Evolutionary conservation across 208 protist species (phyloP).

Genomic region (Leishmania lainsoni): DNA sequence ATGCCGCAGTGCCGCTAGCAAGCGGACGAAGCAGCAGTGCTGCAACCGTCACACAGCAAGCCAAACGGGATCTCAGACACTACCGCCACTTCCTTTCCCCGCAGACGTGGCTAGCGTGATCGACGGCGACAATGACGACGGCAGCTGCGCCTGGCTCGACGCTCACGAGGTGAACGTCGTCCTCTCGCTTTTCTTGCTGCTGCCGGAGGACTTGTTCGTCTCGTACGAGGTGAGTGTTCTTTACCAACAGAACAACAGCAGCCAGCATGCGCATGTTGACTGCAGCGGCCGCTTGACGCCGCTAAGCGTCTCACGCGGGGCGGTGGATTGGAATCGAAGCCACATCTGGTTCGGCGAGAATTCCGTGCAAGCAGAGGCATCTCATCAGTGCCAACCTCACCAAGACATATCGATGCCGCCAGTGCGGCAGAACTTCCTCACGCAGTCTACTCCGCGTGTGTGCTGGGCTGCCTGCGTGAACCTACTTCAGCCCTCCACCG

Average conservation of each 20-base stretch:
- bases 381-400: not conserved
- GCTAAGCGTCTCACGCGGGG: slow-evolving; percentile 1
- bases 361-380: not conserved
- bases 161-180: slow-evolving; percentile 35
- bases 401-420: not conserved
- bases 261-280: not conserved
- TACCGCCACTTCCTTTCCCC: not conserved
- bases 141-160: slow-evolving; percentile 27
- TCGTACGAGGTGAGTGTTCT: slow-evolving; percentile 62
- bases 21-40: not conserved
- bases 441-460: slow-evolving; percentile 12
- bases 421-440: not conserved
- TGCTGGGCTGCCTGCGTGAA: slow-evolving; percentile 35
- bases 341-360: not conserved
- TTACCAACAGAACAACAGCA: slow-evolving; percentile 5
- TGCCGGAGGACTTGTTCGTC: slow-evolving; percentile 70
- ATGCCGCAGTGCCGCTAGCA: not conserved
- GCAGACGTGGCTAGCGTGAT: not conserved
- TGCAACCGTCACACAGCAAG: not conserved
- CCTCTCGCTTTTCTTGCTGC: slow-evolving; percentile 60
- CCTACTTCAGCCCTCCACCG: slow-evolving; percentile 17
- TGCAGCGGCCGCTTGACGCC: not conserved
- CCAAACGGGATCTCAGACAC: slow-evolving; percentile 5
- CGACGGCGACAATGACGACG: slow-evolving; percentile 4
- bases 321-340: slow-evolving; percentile 21